Base-by-base conservation (phyloP, 768 basidiomycete genomes). In the Suillus lakei region DNA sequence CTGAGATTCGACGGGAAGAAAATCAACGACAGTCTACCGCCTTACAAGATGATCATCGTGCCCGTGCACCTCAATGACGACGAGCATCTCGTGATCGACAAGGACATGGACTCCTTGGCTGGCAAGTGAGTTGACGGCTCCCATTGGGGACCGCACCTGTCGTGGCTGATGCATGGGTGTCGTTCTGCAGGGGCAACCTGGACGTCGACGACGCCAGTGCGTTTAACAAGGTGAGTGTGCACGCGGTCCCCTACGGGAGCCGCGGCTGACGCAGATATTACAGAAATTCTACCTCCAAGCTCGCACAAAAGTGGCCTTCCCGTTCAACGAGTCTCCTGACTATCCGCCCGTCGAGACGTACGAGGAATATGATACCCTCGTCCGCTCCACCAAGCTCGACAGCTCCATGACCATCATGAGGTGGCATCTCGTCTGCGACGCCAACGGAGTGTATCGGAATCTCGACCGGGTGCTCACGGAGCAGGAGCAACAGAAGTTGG, bases 251-350 rank as follows among this genome's bases (percentile, higher is more conserved):
- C 32, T 32, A 32, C 6, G 32, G 32, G 6, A 32, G 32, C 3
- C 32, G 32, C 32, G 6, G 32, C 36, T 36, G 36, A 39, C 15
- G 7, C 9, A 13, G 12, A 39, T 39, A 2, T 38, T 15, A 39
- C 41, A 61, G 41, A 61, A 46, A 61, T 61, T 61, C 21, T 61
- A 61, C 43, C 13, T 61, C 5, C 18, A 41, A 15, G 38, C 26
- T 4, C 43, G 60, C 38, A 41, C 34, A 1, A 61, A 61, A 38
- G 60, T 61, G 5, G 43, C 60, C 3, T 61, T 41, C 10, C 60
- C 60, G 0, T 46, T 16, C 5, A 10, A 28, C 8, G 9, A 41
- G 1, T 43, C 39, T 1, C 38, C 38, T 5, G 0, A 23, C 5
- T 61, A 61, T 23, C 38, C 60, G 0, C n/a, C 28, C 2, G 9